Percentiles rank a stretch among this genome's conserved stretches.
These are phyloP conservation scores for Citrus medica DNA, from an alignment of 345 rosid species.

Conservation along the genomic window DNA sequence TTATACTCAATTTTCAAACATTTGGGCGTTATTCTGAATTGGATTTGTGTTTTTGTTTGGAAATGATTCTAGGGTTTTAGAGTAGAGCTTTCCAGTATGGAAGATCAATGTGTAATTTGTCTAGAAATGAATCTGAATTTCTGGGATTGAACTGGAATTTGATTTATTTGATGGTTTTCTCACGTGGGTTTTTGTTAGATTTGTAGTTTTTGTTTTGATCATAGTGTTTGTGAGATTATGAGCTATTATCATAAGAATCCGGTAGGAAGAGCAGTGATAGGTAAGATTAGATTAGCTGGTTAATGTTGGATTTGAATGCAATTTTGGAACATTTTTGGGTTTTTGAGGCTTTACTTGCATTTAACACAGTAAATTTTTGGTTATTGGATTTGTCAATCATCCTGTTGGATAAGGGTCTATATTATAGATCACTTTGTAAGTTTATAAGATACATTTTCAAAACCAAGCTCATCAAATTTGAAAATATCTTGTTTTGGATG, in stretches of 20 bases:
- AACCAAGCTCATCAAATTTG: not conserved
- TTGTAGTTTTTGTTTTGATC: not conserved
- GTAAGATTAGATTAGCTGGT: not conserved
- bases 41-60: constrained; percentile 1
- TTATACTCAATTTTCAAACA: not conserved
- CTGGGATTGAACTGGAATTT: not conserved
- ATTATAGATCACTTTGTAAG: not conserved
- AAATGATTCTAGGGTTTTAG: constrained; percentile 7
- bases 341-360: not conserved
- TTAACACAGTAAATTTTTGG: not conserved
- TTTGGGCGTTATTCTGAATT: not conserved
- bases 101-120: not conserved
- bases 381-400: not conserved
- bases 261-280: not conserved
- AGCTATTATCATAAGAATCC: not conserved
- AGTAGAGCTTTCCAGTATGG: not conserved
- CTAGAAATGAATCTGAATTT: not conserved
- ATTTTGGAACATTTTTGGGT: not conserved
- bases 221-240: not conserved
- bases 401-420: not conserved
- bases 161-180: not conserved
- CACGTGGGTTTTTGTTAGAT: not conserved
- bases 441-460: not conserved
- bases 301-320: not conserved
- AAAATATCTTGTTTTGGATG: not conserved